Evolutionary conservation across 2,329 filamentous ascomycete genomes (phyloP), one percentile per base, ranked within the genome.

Genomic region (Neodidymelliopsis sp.): DNA sequence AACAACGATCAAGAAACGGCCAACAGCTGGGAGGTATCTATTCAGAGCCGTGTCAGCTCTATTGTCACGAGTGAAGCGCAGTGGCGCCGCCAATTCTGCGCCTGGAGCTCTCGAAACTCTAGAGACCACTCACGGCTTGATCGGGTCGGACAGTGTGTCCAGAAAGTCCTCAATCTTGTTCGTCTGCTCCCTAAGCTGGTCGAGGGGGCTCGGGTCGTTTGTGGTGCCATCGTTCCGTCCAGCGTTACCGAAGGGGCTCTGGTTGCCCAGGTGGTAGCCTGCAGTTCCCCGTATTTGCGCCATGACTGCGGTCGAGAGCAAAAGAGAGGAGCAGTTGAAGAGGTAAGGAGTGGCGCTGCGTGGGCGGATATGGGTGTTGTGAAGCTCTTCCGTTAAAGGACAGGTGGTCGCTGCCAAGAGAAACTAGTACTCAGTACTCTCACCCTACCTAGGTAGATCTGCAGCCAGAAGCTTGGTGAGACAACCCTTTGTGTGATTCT

Each of bases 101-200:
- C 23, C n/a, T 7, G 13, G n/a, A 49, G 37, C 28, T 44, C 30
- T 30, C 25, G 20, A 19, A 20, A 11, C 29, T 25, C 18, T 34
- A 15, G 16, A 22, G 47, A 42, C 49, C 51, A 85, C 89, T 74
- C 84, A 99, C 89, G 94, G 94, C 82, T 96, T 97, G 62, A 97
- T 77, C 37, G 94, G 94, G 71, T 96, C 93, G 67, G 91, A 88
- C 68, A 91, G 62, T 20, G 84, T 90, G 75, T 97, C 94, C 71
- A 99, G 77, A 72, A 90, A 78, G 73, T 99, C 94, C 79, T 99
- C 94, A 61, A 99, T 93, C 83, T 97, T 97, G 87, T 90, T 96
- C 40, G 94, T 99, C 76, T 97, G 92, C 74, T 91, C 85, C 58
- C 94, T 84, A 71, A 99, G 91, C 66, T 90, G 84, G 74, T 97